Percentiles rank a stretch among this genome's conserved stretches.
These are phyloP conservation scores for Vitis labrusca DNA, from an alignment of 164 flowering plant species.

Conservation along the genomic window DNA sequence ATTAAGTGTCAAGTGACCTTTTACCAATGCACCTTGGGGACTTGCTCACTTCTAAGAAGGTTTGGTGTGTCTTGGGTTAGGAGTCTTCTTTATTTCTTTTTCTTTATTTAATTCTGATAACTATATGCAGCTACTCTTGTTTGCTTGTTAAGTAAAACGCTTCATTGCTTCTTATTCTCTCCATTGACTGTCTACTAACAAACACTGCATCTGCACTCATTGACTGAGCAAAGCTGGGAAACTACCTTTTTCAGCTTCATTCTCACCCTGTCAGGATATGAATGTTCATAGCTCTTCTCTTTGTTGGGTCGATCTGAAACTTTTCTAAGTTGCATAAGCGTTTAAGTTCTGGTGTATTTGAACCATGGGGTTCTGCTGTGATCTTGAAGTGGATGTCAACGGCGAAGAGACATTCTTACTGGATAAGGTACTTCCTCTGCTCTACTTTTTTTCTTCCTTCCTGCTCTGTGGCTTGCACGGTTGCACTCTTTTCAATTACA, in stretches of 20 bases:
- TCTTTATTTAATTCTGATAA: too few species aligned
- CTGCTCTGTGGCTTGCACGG: background rate
- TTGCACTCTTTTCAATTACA: background rate
- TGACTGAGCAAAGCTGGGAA: conserved; percentile 12
- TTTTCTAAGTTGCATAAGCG: background rate
- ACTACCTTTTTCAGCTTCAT: background rate
- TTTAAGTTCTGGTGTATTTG: background rate
- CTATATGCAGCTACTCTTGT: too few species aligned
- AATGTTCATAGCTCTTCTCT: background rate
- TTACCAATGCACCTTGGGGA: too few species aligned
- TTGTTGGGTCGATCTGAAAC: conserved; percentile 5
- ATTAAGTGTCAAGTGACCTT: too few species aligned
- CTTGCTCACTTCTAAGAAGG: too few species aligned
- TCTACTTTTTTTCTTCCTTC: background rate
- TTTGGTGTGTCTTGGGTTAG: too few species aligned
- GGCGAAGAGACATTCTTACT: conserved; percentile 49
- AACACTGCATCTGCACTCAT: conserved; percentile 4
- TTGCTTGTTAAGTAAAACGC: background rate
- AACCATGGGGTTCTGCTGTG: conserved; percentile 24
- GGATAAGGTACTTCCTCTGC: conserved; percentile 37
- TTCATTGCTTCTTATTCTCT: conserved; percentile 9
- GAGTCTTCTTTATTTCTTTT: too few species aligned
- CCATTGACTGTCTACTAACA: conserved; percentile 6
- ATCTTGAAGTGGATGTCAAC: conserved; percentile 59
- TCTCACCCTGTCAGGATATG: background rate